Conservation (phyloP, 1,284 basidiomycete species). For the Apiotrichum gamsii region DNA sequence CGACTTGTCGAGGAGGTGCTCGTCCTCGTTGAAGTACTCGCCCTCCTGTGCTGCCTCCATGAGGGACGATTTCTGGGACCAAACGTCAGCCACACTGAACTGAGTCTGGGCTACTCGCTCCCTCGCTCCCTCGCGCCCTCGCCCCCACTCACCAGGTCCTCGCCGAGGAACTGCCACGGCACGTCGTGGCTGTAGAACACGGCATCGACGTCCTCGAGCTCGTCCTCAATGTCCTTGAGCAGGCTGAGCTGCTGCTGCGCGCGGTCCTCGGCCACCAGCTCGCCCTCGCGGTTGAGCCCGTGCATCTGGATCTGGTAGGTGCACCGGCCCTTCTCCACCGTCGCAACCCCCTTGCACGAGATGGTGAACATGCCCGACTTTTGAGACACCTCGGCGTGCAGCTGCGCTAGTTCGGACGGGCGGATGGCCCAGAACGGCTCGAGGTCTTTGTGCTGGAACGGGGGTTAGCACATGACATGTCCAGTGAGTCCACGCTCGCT, state of each 20-base stretch:
- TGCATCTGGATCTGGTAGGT: constrained; percentile 22
- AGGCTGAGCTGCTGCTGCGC: constrained; percentile 34
- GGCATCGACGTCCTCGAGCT: constrained; percentile 31
- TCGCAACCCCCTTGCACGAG: constrained; percentile 22
- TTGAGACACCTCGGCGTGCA: constrained; percentile 17
- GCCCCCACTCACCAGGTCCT: constrained; percentile 38
- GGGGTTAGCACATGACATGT: neutral
- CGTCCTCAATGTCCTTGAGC: constrained; percentile 26
- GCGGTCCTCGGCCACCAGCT: constrained; percentile 24
- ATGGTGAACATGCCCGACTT: constrained; percentile 41
- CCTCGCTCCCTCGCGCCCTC: too few relatives aligned
- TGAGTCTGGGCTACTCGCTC: too few relatives aligned
- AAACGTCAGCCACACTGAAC: constrained; percentile 9
- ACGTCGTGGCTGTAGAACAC: constrained; percentile 42
- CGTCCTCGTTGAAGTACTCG: constrained; percentile 33
- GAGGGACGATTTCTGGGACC: constrained; percentile 25
- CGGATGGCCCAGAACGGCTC: constrained; percentile 42
- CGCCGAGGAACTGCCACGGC: constrained; percentile 44
- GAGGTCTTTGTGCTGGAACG: constrained; percentile 34
- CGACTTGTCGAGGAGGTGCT: constrained; percentile 32
- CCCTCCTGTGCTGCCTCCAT: constrained; percentile 34
- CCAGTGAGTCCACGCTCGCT: neutral
- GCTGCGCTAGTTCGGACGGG: constrained; percentile 21
- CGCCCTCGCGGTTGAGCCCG: constrained; percentile 32
- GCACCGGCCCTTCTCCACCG: constrained; percentile 15